These are phyloP conservation scores for Pyrenophora graminea DNA, from an alignment of 2,329 filamentous ascomycete genomes.

Conservation along the genomic window DNA sequence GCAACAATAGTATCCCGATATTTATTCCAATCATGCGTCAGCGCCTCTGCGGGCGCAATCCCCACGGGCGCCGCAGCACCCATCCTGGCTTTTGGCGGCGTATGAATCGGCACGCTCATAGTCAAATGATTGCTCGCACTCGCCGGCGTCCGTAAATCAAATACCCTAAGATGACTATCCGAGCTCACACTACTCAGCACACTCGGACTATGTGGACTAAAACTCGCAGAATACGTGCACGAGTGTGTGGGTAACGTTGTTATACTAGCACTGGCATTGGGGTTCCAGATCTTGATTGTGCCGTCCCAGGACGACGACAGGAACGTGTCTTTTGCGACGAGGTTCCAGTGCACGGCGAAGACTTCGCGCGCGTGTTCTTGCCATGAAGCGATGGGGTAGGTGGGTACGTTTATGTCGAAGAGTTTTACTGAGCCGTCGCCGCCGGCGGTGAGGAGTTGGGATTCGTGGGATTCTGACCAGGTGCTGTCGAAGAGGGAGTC, in stretches of 20 bases:
- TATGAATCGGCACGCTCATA: constrained; percentile 81
- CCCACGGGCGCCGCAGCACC: constrained; percentile 47
- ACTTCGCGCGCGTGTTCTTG: constrained; percentile 92
- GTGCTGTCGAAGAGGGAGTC: constrained; percentile 93
- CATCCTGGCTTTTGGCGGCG: constrained; percentile 59
- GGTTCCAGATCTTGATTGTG: constrained; percentile 94
- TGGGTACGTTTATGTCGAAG: constrained; percentile 79
- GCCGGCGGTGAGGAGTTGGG: constrained; percentile 84
- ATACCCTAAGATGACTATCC: constrained; percentile 87
- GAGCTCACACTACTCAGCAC: constrained; percentile 86
- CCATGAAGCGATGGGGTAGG: constrained; percentile 90
- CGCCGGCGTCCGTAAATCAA: constrained; percentile 85
- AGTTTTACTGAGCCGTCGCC: constrained; percentile 95
- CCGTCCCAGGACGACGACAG: constrained; percentile 95
- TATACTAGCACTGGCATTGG: constrained; percentile 72
- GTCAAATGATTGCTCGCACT: constrained; percentile 87
- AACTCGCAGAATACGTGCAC: constrained; percentile 92
- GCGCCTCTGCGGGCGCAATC: constrained; percentile 73
- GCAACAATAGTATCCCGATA: constrained; percentile 85
- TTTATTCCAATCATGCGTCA: constrained; percentile 99
- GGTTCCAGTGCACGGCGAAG: constrained; percentile 90
- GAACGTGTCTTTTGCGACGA: constrained; percentile 88
- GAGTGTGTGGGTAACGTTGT: constrained; percentile 87
- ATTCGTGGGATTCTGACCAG: constrained; percentile 96
- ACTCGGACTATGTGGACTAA: constrained; percentile 84